A percentile compares a stretch with the other conserved stretches of the same genome.
These are phyloP conservation scores for Phyllosticta ampelicida DNA, from an alignment of 2,329 filamentous ascomycete genomes.

Conservation along the genomic window DNA sequence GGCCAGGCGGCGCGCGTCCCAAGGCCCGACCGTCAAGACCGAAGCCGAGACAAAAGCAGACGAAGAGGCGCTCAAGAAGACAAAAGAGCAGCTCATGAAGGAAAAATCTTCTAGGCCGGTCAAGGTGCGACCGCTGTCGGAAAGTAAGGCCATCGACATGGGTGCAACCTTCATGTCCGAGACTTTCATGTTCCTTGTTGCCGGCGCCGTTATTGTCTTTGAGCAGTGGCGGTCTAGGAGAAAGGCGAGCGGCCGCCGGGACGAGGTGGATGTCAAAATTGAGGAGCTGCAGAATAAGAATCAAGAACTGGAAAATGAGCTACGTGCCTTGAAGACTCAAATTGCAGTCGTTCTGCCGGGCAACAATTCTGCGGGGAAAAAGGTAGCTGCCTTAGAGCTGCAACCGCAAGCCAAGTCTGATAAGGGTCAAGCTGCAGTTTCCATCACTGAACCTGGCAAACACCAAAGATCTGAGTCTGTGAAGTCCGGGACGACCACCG, in stretches of 20 bases:
- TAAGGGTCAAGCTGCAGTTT: not conserved
- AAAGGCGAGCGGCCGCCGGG: constrained; percentile 49
- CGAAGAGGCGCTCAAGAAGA: constrained; percentile 37
- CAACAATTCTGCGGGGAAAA: not conserved
- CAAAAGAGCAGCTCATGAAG: constrained; percentile 38
- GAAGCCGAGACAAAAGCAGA: constrained; percentile 49
- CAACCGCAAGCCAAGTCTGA: not conserved
- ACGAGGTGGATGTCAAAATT: constrained; percentile 50
- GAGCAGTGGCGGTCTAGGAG: constrained; percentile 51
- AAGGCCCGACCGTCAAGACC: constrained; percentile 50
- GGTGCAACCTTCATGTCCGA: constrained; percentile 61
- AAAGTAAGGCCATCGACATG: constrained; percentile 57
- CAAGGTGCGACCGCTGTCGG: constrained; percentile 52
- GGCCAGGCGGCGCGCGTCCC: constrained; percentile 32
- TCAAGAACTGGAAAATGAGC: constrained; percentile 26
- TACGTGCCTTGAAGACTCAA: constrained; percentile 29
- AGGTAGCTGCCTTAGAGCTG: not conserved
- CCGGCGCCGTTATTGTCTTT: constrained; percentile 50
- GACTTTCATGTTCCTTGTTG: constrained; percentile 54
- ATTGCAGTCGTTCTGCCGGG: not conserved
- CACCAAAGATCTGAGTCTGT: not conserved
- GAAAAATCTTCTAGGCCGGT: constrained; percentile 27
- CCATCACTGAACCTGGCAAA: not conserved
- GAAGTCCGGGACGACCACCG: not conserved
- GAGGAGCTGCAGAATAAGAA: constrained; percentile 44